Evolutionary conservation across 306 rosid genomes (phyloP), one percentile per base, ranked within the genome.

Genomic region (Boehmeria nivea): DNA sequence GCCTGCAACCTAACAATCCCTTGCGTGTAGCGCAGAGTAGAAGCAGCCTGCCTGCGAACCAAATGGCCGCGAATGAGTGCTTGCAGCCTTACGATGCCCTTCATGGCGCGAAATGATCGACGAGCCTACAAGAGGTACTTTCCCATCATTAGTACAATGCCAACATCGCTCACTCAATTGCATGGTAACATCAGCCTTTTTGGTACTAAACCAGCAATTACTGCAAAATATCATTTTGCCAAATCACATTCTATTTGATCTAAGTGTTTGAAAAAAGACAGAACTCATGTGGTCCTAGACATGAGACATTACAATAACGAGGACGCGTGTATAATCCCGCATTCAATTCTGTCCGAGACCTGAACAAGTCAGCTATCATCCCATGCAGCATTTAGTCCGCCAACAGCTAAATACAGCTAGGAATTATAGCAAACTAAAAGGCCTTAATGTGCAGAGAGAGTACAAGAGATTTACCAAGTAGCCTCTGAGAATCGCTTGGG

Each of bases 401-500:
- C n/a, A 31, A 31, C 36, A 31, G 36, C 36, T 31, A 26, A 25
- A 48, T 1, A 45, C 24, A 24, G 55, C 20, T 14, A 50, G 13
- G 9, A 51, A 27, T 2, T 28, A 26, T 51, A 8, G n/a, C 37
- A 51, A 24, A 51, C 11, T 15, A 6, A 25, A 51, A 27, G 20
- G 12, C 15, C 36, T 23, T 31, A 31, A 31, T 31, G 36, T 31
- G 36, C 36, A 10, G 5, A 31, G 9, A 10, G 9, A 31, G 5
- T 1, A 31, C 5, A 31, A 31, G 12, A n/a, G 3, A 15, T 68
- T 54, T 72, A 83, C 95, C 94, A 87, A 72, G 77, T 87, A 87
- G 73, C 94, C 95, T 72, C 94, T 72, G 73, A 81, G 79, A 66
- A 85, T 85, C 69, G 89, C 94, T 69, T 87, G 95, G 54, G 94